Evolutionary conservation across 129 eudicot species (phyloP).

Genomic region (Pulicaria dysenterica): DNA sequence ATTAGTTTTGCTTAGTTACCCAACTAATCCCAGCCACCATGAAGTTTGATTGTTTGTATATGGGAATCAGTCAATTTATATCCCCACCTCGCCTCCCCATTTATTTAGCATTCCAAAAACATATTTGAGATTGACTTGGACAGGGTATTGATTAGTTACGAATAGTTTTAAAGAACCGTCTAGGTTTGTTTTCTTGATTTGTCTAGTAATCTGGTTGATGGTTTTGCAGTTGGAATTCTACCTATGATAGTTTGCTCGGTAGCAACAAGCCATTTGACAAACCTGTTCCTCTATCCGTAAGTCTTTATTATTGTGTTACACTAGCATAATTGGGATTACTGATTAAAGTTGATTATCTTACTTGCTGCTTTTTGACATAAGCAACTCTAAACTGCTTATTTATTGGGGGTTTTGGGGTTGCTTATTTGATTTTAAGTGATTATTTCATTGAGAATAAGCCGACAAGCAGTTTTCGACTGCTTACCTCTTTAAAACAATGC

Average conservation of each 20-base stretch:
- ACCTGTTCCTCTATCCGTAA: constrained; percentile 75
- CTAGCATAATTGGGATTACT: too few relatives aligned
- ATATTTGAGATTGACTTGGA: background rate
- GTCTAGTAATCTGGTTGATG: background rate
- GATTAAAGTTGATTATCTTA: too few relatives aligned
- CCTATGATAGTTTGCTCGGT: constrained; percentile 66
- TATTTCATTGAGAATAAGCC: too few relatives aligned
- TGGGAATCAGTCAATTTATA: too few relatives aligned
- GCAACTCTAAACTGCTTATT: too few relatives aligned
- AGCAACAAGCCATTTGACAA: constrained; percentile 63
- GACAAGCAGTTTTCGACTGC: too few relatives aligned
- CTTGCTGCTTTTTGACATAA: too few relatives aligned
- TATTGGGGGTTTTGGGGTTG: too few relatives aligned
- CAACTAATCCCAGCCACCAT: background rate
- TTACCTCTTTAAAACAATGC: too few relatives aligned
- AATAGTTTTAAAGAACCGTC: background rate
- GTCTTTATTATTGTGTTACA: constrained; percentile 23
- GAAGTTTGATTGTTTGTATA: too few relatives aligned
- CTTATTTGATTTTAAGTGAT: too few relatives aligned
- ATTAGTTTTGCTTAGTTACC: background rate
- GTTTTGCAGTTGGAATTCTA: constrained; percentile 65
- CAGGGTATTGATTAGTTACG: background rate
- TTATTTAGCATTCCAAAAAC: background rate
- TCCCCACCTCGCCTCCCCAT: too few relatives aligned
- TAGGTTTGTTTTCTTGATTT: background rate